These are phyloP conservation scores for Metschnikowia colocasiae DNA, from an alignment of 805 yeast species.

Conservation along the genomic window DNA sequence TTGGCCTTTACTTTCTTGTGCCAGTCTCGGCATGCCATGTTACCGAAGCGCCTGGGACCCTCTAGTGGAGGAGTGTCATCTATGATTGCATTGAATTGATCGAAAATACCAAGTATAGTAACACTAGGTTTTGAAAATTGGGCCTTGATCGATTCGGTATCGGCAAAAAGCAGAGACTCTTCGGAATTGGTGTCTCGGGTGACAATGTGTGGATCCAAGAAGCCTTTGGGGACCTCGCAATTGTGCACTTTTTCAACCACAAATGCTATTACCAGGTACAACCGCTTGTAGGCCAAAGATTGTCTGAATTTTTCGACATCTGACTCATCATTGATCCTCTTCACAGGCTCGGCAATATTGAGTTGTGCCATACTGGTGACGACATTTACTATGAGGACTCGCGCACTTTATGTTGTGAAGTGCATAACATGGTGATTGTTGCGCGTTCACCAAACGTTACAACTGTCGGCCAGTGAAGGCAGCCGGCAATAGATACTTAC, in stretches of 20 bases:
- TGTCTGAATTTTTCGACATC: conserved; percentile 13
- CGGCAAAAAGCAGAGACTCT: not conserved
- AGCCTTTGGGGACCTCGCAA: conserved; percentile 33
- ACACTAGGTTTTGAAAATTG: not conserved
- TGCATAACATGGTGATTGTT: not conserved
- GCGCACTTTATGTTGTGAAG: conserved; percentile 1
- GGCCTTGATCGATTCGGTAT: not conserved
- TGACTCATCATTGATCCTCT: conserved; percentile 9
- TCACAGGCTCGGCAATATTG: conserved; percentile 8
- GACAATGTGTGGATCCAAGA: conserved; percentile 26
- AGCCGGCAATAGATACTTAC: too few species aligned
- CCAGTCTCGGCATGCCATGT: conserved; percentile 81
- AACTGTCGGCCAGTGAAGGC: not conserved
- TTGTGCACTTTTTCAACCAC: conserved; percentile 29
- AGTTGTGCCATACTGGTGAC: conserved; percentile 1
- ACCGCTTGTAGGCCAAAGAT: conserved; percentile 14
- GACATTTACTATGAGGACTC: not conserved
- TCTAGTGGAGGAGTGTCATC: conserved; percentile 65
- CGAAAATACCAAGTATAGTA: conserved; percentile 27
- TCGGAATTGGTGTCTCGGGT: conserved; percentile 9
- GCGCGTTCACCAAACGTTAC: not conserved
- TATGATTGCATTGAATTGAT: conserved; percentile 42
- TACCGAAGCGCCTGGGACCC: conserved; percentile 87
- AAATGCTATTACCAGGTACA: conserved; percentile 13
- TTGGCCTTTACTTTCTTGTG: conserved; percentile 36